Evolutionary conservation across 208 protist species (phyloP).

Genomic region (Wallacemonas sp.): DNA sequence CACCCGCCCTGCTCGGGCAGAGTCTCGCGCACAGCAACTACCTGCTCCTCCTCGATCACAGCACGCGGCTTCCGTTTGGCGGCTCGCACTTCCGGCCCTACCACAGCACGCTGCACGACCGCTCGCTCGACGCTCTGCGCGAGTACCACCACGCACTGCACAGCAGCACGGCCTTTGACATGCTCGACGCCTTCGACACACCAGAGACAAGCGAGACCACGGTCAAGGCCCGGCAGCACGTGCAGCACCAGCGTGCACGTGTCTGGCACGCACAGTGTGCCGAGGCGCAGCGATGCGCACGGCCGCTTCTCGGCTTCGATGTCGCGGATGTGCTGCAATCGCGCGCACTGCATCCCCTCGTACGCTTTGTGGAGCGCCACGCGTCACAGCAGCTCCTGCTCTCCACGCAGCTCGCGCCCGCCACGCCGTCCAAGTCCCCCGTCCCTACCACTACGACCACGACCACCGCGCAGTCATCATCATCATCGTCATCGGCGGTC

Average conservation of each 20-base stretch:
- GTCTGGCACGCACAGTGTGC: neutral
- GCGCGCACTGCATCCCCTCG: slow-evolving; percentile 38
- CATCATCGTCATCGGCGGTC: neutral
- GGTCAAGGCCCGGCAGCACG: neutral
- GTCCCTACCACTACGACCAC: neutral
- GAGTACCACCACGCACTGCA: slow-evolving; percentile 15
- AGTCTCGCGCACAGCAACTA: slow-evolving; percentile 14
- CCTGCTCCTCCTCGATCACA: slow-evolving; percentile 47
- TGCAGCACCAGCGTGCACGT: neutral
- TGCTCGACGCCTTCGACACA: neutral
- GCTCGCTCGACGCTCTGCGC: neutral
- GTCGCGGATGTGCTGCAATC: neutral
- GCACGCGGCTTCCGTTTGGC: slow-evolving; percentile 29
- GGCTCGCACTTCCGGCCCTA: neutral
- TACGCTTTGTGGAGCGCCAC: slow-evolving; percentile 75
- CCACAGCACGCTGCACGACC: neutral
- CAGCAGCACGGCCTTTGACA: neutral
- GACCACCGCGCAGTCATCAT: neutral
- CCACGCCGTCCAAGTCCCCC: no score
- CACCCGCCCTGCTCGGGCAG: no score
- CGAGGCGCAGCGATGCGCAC: neutral
- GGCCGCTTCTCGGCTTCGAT: neutral
- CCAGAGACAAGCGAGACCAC: neutral
- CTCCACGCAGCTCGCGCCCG: slow-evolving; percentile 27
- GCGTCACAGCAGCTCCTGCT: slow-evolving; percentile 52